Evolutionary conservation across 768 basidiomycete genomes (phyloP).

Genomic region (Macrolepiota fuliginosa): DNA sequence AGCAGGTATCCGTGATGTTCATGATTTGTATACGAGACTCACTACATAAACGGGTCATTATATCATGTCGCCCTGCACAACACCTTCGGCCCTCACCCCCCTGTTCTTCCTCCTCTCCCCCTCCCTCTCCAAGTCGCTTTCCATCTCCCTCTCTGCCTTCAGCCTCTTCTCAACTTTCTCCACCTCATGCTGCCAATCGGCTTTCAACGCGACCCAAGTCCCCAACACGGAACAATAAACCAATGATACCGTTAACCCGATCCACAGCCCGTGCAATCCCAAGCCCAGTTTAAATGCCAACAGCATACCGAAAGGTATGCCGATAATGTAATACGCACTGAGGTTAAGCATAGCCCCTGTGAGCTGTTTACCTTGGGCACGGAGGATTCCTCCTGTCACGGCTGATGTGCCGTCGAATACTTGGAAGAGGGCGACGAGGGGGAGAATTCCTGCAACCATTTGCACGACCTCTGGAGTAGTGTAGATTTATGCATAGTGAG

Average conservation of each 20-base stretch:
- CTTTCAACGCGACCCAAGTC: conserved; percentile 47
- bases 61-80: no score
- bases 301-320: conserved; percentile 80
- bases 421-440: conserved; percentile 77
- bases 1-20: no score
- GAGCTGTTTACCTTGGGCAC: conserved; percentile 81
- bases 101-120: no score
- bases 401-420: conserved; percentile 78
- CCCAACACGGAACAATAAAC: conserved; percentile 55
- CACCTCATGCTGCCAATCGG: conserved; percentile 73
- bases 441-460: conserved; percentile 68
- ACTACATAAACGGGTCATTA: no score
- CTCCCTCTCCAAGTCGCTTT: not conserved
- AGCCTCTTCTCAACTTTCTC: conserved; percentile 55
- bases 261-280: conserved; percentile 78
- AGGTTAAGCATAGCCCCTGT: conserved; percentile 79
- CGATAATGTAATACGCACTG: conserved; percentile 78
- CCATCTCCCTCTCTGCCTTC: conserved; percentile 35
- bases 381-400: conserved; percentile 73
- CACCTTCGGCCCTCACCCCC: no score
- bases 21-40: no score
- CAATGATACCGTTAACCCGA: conserved; percentile 72
- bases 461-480: conserved; percentile 45
- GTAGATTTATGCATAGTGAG: no score
- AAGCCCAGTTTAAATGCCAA: conserved; percentile 62